These are phyloP conservation scores for Vaccinium corymbosum DNA, from an alignment of 148 eudicot genomes.

Conservation along the genomic window DNA sequence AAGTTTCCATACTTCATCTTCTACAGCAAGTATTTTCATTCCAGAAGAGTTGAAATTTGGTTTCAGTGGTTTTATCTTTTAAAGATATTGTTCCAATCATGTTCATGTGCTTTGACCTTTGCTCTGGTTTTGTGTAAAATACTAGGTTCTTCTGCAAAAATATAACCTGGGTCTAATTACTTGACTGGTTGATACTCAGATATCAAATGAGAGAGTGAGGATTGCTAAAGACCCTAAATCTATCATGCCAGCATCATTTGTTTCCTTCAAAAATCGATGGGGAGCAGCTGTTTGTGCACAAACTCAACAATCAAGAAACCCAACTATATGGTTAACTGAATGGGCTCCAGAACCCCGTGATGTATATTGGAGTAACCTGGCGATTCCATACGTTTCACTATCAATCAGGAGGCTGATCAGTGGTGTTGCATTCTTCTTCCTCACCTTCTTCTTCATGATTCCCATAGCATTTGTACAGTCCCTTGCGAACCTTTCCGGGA, in stretches of 20 bases:
- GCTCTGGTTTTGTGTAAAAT: background rate
- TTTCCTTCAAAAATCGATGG: conserved; percentile 63
- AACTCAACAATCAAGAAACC: conserved; percentile 60
- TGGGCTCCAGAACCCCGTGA: conserved; percentile 79
- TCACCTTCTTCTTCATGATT: conserved; percentile 69
- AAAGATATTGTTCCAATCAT: background rate
- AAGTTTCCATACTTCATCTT: background rate
- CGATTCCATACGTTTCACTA: conserved; percentile 55
- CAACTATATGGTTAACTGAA: conserved; percentile 55
- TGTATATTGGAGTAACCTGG: conserved; percentile 62
- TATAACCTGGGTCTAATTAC: background rate
- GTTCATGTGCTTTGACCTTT: background rate
- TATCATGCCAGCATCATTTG: conserved; percentile 49
- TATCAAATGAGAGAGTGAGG: conserved; percentile 39
- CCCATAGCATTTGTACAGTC: conserved; percentile 68
- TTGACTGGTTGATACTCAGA: conserved; percentile 26
- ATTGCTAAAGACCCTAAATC: conserved; percentile 33
- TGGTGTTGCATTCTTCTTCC: conserved; percentile 65
- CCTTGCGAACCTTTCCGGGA: conserved; percentile 60
- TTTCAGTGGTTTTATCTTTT: background rate
- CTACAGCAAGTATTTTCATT: background rate
- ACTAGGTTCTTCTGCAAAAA: background rate
- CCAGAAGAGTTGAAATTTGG: background rate
- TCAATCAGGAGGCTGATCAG: conserved; percentile 51
- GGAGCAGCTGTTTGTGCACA: conserved; percentile 62